These are phyloP conservation scores for Dorcoceras hygrometricum DNA, from an alignment of 257 asterid species.

Conservation along the genomic window DNA sequence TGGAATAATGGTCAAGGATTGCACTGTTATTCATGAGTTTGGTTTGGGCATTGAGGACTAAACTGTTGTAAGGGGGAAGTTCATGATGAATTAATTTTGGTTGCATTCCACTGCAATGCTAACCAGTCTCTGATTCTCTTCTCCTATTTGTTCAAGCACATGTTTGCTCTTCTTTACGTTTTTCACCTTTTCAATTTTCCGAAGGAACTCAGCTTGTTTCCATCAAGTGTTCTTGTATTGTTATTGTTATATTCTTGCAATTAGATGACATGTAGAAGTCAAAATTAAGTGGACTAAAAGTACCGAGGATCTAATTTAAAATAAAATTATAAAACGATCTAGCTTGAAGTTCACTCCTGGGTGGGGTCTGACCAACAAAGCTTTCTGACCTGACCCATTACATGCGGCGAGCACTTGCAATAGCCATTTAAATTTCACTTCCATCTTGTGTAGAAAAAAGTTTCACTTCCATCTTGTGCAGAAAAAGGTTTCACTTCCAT, in stretches of 20 bases:
- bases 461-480: neutral
- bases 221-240: neutral
- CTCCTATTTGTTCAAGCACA: neutral
- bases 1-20: neutral
- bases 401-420: no score
- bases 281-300: neutral
- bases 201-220: neutral
- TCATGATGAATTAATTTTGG: neutral
- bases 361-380: neutral
- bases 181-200: no score
- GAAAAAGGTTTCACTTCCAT: neutral
- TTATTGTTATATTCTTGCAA: neutral
- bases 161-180: neutral
- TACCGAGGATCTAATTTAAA: neutral
- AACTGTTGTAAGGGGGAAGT: neutral
- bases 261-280: neutral
- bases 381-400: neutral
- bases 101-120: neutral
- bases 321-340: no score
- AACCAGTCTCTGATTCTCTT: neutral
- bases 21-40: neutral
- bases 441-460: neutral
- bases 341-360: constrained; percentile 4
- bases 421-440: neutral
- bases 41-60: neutral